These are phyloP conservation scores for Pseudogymnoascus sp. DNA, from an alignment of 2,329 filamentous ascomycete species.

Conservation along the genomic window DNA sequence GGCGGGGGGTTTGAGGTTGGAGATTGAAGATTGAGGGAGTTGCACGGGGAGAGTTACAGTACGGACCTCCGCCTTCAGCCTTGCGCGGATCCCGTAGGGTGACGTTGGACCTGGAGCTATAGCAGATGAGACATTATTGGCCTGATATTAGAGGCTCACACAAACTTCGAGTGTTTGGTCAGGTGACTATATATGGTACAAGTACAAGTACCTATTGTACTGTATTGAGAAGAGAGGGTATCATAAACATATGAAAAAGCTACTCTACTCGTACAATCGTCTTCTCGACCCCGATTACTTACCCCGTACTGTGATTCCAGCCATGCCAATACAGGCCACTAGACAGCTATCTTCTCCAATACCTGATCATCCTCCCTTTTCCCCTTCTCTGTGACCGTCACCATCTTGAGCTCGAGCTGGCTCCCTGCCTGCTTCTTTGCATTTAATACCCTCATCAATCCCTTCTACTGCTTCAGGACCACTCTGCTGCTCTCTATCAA, in stretches of 20 bases:
- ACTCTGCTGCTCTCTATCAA: neutral
- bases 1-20: neutral
- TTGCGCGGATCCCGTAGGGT: conserved; percentile 6
- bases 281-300: neutral
- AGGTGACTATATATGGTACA: neutral
- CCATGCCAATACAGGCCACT: neutral
- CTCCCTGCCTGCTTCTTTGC: neutral
- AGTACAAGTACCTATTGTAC: neutral
- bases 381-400: neutral
- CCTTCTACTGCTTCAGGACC: neutral
- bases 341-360: neutral
- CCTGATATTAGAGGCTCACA: neutral
- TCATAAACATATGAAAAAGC: conserved; percentile 2
- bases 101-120: conserved; percentile 5
- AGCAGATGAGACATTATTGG: neutral
- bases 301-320: neutral
- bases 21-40: neutral
- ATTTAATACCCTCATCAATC: neutral
- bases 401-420: neutral
- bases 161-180: neutral
- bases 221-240: conserved; percentile 3
- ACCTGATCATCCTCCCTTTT: neutral
- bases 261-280: conserved; percentile 4
- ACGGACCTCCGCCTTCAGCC: conserved; percentile 4
- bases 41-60: neutral